Evolutionary conservation across 1,284 basidiomycete genomes (phyloP).

Genomic region (Porogramme epimiltina): DNA sequence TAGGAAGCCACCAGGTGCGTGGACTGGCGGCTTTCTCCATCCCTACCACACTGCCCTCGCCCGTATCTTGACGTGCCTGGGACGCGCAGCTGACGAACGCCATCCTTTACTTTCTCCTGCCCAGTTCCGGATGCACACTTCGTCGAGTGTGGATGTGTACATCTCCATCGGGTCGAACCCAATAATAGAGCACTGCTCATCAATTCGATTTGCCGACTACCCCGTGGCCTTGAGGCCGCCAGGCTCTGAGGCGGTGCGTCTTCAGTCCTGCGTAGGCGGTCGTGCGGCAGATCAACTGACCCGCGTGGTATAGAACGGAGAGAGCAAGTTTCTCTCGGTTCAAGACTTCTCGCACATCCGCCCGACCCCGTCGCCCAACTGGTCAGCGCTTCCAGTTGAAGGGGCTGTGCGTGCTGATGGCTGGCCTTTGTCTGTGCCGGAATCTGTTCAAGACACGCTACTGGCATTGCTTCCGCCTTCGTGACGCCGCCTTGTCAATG

Average conservation of each 20-base stretch:
- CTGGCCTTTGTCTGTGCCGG: constrained; percentile 18
- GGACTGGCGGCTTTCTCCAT: neutral
- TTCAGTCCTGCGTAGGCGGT: neutral
- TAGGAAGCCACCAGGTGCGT: constrained; percentile 76
- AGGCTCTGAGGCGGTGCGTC: neutral
- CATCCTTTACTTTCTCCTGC: neutral
- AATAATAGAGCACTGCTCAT: constrained; percentile 71
- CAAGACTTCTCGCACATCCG: constrained; percentile 86
- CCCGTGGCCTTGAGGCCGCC: constrained; percentile 39
- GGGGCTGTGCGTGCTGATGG: constrained; percentile 8
- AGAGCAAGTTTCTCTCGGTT: constrained; percentile 44
- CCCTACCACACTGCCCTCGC: too few relatives aligned
- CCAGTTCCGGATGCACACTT: constrained; percentile 83
- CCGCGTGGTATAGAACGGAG: neutral
- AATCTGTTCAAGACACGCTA: too few relatives aligned
- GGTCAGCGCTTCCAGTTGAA: constrained; percentile 39
- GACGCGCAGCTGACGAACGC: too few relatives aligned
- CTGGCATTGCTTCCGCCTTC: too few relatives aligned
- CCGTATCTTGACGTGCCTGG: too few relatives aligned
- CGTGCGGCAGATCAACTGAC: too few relatives aligned
- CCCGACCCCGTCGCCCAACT: constrained; percentile 74
- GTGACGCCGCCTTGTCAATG: too few relatives aligned
- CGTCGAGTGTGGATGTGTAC: constrained; percentile 58
- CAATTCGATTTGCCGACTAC: constrained; percentile 62
- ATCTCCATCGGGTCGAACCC: constrained; percentile 69